Conservation (phyloP, 148 eudicot genomes). For the Persicaria tinctoria region DNA sequence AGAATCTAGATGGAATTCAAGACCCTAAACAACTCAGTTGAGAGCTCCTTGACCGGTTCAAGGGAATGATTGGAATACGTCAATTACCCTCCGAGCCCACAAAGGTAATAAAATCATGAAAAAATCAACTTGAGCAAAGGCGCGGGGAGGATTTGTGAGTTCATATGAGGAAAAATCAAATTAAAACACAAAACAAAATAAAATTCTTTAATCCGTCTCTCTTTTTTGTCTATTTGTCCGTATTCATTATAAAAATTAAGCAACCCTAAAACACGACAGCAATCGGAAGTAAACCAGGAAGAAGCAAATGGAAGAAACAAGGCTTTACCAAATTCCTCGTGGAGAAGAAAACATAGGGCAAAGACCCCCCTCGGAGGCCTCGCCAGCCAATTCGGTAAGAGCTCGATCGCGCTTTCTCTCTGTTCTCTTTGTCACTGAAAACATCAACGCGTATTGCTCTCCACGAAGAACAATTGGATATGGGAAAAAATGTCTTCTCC, state of each 20-base stretch:
- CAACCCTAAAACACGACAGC: slow-evolving; percentile 6
- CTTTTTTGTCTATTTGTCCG: neutral
- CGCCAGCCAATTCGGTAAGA: slow-evolving; percentile 8
- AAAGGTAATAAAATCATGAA: neutral
- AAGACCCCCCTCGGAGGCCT: neutral
- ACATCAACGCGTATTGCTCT: slow-evolving; percentile 9
- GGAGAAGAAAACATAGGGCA: slow-evolving; percentile 3
- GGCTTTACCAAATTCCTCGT: slow-evolving; percentile 1
- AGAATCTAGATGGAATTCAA: too few relatives aligned
- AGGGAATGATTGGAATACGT: too few relatives aligned
- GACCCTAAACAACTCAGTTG: too few relatives aligned
- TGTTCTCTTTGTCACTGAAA: neutral
- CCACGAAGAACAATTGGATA: slow-evolving; percentile 7
- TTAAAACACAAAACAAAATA: neutral
- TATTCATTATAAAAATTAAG: neutral
- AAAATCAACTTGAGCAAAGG: neutral
- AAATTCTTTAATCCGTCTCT: slow-evolving; percentile 3
- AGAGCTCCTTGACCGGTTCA: too few relatives aligned
- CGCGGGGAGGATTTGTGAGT: neutral
- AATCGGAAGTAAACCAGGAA: neutral
- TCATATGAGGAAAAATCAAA: slow-evolving; percentile 1
- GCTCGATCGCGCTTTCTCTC: slow-evolving; percentile 5
- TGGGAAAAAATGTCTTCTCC: neutral
- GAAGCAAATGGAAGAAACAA: neutral
- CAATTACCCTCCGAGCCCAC: neutral